Base-by-base conservation (phyloP, 2,329 filamentous ascomycete species). In the Akanthomyces muscarius region DNA sequence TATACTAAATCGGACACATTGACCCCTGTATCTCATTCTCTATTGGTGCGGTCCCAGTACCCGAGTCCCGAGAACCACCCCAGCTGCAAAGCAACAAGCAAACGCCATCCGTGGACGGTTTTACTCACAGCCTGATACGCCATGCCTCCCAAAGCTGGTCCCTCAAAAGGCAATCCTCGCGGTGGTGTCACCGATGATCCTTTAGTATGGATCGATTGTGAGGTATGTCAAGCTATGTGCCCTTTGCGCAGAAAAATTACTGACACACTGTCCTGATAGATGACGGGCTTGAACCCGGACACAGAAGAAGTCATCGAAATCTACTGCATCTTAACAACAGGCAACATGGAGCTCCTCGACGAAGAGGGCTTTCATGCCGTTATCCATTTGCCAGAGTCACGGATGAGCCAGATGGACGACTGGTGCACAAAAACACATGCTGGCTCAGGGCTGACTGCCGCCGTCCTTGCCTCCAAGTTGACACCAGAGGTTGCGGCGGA, bases 231-330 rank as follows among this genome's bases (percentile, higher is more conserved):
- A 28, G 25, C 3, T 50, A 38, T 52, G 11, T 56, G 14, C 3
- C 6, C 23, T 62, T 50, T 54, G 41, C 60, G 7, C 21, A 30
- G 25, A 38, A 18, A 6, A 33, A n/a, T 30, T 25, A 38, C 23
- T 55, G 65, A 65, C 50, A 57, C 28, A 54, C 45, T 23, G 36
- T 53, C 21, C 18, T 50, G 41, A n/a, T 68, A 96, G 92, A 99
- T 99, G 95, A 98, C 77, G n/a, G 77, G 77, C 13, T 71, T 78
- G n/a, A 83, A 97, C 74, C 82, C 88, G 1, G 85, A 90, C 64
- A 86, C 80, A 38, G 94, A 98, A 72, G 87, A 88, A 62, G 95
- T 98, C 71, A 86, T 98, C 71, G 92, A 96, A 70, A 89, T 98
- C 63, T 94, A 89, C 75, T 97, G 93, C 78, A 89, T 96, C 76